phyloP scores from a whole-genome alignment of 495 filamentous ascomycete species.

The Daldinia grandis region DNA sequence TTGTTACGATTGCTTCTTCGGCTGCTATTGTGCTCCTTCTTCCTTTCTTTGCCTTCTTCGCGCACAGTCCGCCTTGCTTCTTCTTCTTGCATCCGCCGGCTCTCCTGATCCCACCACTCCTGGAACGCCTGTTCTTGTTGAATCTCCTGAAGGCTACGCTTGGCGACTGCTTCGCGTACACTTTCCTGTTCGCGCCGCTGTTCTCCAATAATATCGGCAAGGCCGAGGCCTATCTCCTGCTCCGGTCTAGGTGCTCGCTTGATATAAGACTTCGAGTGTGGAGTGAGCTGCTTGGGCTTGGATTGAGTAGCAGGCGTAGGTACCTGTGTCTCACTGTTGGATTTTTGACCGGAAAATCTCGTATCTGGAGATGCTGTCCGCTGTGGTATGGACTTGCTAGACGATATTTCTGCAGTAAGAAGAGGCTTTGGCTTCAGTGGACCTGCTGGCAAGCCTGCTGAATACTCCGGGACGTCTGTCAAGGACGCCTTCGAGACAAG shows the following conservation, averaged over 20 bases:
- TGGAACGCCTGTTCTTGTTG: constrained; percentile 97
- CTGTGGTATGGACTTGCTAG: constrained; percentile 45
- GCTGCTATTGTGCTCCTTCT: constrained; percentile 32
- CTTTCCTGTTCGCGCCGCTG: constrained; percentile 86
- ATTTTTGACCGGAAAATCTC: constrained; percentile 59
- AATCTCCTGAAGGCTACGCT: constrained; percentile 89
- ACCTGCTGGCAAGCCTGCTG: constrained; percentile 59
- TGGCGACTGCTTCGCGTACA: constrained; percentile 82
- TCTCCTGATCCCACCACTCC: constrained; percentile 97
- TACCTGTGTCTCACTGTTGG: constrained; percentile 24
- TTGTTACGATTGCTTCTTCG: constrained; percentile 26
- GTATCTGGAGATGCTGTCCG: constrained; percentile 65
- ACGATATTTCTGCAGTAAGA: constrained; percentile 44
- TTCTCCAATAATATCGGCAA: constrained; percentile 88
- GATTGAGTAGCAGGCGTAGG: constrained; percentile 22
- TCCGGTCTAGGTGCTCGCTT: constrained; percentile 57
- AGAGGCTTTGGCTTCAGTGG: constrained; percentile 53
- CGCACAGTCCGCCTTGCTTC: constrained; percentile 59
- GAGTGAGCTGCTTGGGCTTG: constrained; percentile 45
- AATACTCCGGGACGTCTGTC: constrained; percentile 41
- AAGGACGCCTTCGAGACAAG: constrained; percentile 45
- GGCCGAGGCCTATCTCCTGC: constrained; percentile 70
- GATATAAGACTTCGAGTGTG: constrained; percentile 62
- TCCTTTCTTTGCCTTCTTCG: constrained; percentile 45
- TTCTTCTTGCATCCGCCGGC: constrained; percentile 70